Conservation (phyloP, 257 asterid species). For the Solanum okadae region DNA sequence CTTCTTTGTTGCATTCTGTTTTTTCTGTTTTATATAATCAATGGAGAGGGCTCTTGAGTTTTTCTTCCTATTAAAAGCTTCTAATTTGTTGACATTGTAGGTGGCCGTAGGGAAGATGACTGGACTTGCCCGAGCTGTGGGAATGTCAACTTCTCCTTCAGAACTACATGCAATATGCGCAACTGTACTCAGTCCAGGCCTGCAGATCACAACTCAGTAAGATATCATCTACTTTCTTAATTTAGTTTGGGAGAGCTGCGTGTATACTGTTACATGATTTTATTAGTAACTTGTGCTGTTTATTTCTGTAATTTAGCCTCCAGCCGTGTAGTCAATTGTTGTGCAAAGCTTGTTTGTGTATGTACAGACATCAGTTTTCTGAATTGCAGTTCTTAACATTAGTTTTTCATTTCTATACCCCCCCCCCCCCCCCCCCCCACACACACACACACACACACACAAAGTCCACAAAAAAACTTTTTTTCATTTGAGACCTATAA, state of each 20-base stretch:
- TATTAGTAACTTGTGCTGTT: neutral
- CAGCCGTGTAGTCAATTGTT: neutral
- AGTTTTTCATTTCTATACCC: neutral
- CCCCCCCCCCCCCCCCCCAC: too few species aligned
- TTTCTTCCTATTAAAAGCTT: neutral
- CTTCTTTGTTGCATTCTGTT: neutral
- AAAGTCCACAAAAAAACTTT: neutral
- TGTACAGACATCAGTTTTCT: neutral
- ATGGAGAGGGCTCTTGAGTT: neutral
- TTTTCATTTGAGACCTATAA: neutral
- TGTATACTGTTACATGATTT: neutral
- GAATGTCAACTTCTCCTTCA: slow-evolving; percentile 77
- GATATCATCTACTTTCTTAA: neutral
- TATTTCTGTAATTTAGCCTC: neutral
- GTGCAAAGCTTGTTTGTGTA: neutral
- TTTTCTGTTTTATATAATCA: neutral
- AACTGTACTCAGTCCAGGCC: slow-evolving; percentile 92
- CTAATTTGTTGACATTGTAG: slow-evolving; percentile 23
- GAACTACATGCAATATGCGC: slow-evolving; percentile 88
- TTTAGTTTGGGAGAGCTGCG: neutral
- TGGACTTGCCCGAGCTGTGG: slow-evolving; percentile 96
- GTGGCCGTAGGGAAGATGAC: slow-evolving; percentile 94
- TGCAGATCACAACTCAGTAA: slow-evolving; percentile 71
- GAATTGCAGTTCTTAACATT: neutral
- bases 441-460: too few species aligned